These are phyloP conservation scores for Stygiomarasmius scandens DNA, from an alignment of 1,284 basidiomycete genomes.

Conservation along the genomic window DNA sequence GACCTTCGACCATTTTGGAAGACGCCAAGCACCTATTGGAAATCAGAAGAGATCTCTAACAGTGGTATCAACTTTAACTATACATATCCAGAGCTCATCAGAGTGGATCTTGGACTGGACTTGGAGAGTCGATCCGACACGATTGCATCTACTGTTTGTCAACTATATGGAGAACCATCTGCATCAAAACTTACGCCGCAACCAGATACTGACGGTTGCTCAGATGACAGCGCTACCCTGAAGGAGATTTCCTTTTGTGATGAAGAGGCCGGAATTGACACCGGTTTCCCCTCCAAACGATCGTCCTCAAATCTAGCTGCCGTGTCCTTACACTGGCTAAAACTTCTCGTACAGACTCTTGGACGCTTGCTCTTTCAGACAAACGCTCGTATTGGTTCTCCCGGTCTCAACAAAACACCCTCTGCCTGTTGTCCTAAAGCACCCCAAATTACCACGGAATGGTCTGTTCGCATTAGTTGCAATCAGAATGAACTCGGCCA, in stretches of 20 bases:
- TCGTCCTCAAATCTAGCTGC: too few species aligned
- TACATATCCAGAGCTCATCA: slow-evolving; percentile 49
- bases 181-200: too few species aligned
- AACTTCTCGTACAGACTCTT: too few species aligned
- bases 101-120: slow-evolving; percentile 33
- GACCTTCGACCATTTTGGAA: slow-evolving; percentile 34
- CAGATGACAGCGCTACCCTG: neutral
- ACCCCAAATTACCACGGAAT: slow-evolving; percentile 28
- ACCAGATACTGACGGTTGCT: neutral
- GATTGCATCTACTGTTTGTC: slow-evolving; percentile 36
- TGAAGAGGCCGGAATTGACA: neutral
- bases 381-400: too few species aligned
- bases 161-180: slow-evolving; percentile 32
- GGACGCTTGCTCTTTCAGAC: neutral
- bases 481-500: slow-evolving; percentile 44
- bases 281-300: too few species aligned
- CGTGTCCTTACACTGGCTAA: too few species aligned
- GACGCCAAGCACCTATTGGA: slow-evolving; percentile 32
- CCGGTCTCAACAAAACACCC: too few species aligned
- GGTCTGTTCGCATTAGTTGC: slow-evolving; percentile 43
- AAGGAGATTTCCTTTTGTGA: neutral
- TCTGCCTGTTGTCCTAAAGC: too few species aligned
- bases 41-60: slow-evolving; percentile 25
- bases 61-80: slow-evolving; percentile 35
- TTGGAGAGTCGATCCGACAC: slow-evolving; percentile 31